A percentile compares a stretch with the other conserved stretches of the same genome.
These are phyloP conservation scores for Lichtheimia corymbifera DNA, from an alignment of 371 early-diverging fungal species.

Conservation along the genomic window DNA sequence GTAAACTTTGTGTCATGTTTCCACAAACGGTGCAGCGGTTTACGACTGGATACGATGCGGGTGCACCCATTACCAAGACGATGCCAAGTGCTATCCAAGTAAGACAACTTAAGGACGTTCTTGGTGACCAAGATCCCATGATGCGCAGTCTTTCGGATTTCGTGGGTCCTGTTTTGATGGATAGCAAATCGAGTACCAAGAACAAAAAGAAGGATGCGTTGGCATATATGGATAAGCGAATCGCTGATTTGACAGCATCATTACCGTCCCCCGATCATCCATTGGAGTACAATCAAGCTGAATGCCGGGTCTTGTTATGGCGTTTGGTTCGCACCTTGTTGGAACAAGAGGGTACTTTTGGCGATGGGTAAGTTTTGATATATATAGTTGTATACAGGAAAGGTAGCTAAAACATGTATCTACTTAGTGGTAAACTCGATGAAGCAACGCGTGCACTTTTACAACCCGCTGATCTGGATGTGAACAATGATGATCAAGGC, in stretches of 20 bases:
- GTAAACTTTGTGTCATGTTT: slow-evolving; percentile 74
- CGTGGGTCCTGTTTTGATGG: slow-evolving; percentile 65
- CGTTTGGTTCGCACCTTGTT: slow-evolving; percentile 60
- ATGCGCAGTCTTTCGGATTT: slow-evolving; percentile 32
- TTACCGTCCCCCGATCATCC: slow-evolving; percentile 25
- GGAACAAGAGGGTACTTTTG: slow-evolving; percentile 68
- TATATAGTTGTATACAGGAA: not conserved
- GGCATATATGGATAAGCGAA: slow-evolving; percentile 52
- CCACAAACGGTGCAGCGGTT: slow-evolving; percentile 76
- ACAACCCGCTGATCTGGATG: slow-evolving; percentile 25
- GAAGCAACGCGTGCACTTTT: slow-evolving; percentile 52
- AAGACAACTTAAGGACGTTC: slow-evolving; percentile 42
- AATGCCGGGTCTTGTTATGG: slow-evolving; percentile 57
- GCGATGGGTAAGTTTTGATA: slow-evolving; percentile 65
- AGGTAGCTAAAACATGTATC: not conserved
- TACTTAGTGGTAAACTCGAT: slow-evolving; percentile 54
- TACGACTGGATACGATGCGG: slow-evolving; percentile 39
- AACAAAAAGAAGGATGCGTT: slow-evolving; percentile 71
- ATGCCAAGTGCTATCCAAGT: slow-evolving; percentile 64
- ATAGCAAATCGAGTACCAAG: slow-evolving; percentile 51
- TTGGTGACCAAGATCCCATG: slow-evolving; percentile 20
- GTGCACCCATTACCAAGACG: slow-evolving; percentile 49
- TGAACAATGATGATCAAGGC: slow-evolving; percentile 22
- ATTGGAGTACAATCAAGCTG: slow-evolving; percentile 25
- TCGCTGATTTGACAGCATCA: slow-evolving; percentile 41